Evolutionary conservation across 148 eudicot species (phyloP), one percentile per base, ranked within the genome.

Genomic region (Vaccinium vitisidaea): DNA sequence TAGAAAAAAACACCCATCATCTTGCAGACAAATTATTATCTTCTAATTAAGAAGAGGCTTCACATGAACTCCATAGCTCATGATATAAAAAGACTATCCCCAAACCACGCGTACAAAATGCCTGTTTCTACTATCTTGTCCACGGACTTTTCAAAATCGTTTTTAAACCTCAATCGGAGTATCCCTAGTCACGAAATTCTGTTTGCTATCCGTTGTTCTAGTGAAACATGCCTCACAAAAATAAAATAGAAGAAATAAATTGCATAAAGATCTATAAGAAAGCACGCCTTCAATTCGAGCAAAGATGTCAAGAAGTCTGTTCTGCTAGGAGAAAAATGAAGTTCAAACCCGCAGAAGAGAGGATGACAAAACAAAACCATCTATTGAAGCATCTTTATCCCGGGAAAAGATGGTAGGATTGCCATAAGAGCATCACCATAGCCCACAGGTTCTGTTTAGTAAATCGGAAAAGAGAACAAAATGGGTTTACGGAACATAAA

Each of bases 361-460:
- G 1, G n/a, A 67, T 14, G 27, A 25, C 6, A 19, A 39, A 19
- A 83, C 54, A 76, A 75, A 76, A 85, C 73, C 50, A 36, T 63
- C 85, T 85, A 86, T 32, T 88, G 84, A 87, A 92, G 92, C 88
- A 86, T 90, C 89, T 91, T 91, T 77, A 95, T 94, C 74, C 98
- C 98, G 14, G 97, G 97, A 82, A 95, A 95, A 55, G 98, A 94
- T 82, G 97, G 98, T 79, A 94, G 97, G 87, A 95, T 90, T 11
- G 92, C 94, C 71, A 94, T 89, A 15, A 95, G 86, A 88, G 98
- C 87, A 88, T 95, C 98, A 54, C 94, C 94, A 85, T 90, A 95
- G 81, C 98, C 98, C 48, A 95, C 94, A 54, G 97, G 92, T 27
- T 92, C 97, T 94, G 94, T 88, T 78, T 19, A 77, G 74, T 48